Evolutionary conservation across 106 monocot species (phyloP), one percentile per base, ranked within the genome.

Genomic region (Hemerocallis citrina): DNA sequence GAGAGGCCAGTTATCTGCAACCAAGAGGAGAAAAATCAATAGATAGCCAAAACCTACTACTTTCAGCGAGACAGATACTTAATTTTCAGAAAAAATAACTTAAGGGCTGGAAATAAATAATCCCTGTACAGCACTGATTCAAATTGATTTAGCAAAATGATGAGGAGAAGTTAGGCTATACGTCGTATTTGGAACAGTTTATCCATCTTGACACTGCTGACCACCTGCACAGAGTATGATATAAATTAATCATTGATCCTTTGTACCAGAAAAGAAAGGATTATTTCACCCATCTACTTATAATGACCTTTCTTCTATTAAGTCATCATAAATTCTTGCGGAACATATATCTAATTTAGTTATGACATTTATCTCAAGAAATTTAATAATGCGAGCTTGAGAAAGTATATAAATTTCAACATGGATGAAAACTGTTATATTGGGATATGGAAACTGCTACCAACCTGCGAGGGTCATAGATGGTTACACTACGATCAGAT

Each of bases 391-490:
- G 1, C 13, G 8, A 41, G 41, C 11, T 4, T 13, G 1, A 1
- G 6, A 10, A n/a, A 50, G 27, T 46, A 11, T 50, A 8, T 9
- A 50, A 25, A n/a, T 17, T 47, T 61, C 38, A 50, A 35, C 5
- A n/a, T 6, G 13, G 10, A 21, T 30, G 10, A 27, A 52, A 23
- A n/a, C 37, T 19, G 61, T 5, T 25, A n/a, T n/a, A n/a, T n/a
- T n/a, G n/a, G n/a, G n/a, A n/a, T n/a, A n/a, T 30, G 19, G 63
- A 15, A 47, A 0, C 14, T 19, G 11, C 2, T 23, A 59, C 48
- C 63, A 74, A 85, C 93, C 85, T 89, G 27, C 93, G 89, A 63
- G 89, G 81, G 22, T 94, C 94, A 78, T 83, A 83, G 21, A 94
- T 52, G n/a, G 89, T 86, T 25, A 94, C 75, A 62, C 79, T 81